Evolutionary conservation across 305 asterid genomes (phyloP).

Genomic region (Plantago coronopus): DNA sequence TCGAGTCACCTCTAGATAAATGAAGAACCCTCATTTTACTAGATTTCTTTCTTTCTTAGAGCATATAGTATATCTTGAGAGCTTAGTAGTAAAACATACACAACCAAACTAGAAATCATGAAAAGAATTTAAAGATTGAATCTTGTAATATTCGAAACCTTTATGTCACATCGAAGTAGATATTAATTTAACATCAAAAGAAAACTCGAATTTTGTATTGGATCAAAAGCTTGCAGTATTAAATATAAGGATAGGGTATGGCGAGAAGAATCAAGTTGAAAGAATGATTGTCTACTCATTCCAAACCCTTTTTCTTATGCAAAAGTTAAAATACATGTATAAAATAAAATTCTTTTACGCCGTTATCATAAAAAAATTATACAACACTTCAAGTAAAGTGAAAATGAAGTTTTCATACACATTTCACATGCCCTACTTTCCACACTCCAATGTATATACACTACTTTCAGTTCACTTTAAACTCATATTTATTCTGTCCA

Average conservation of each 20-base stretch:
- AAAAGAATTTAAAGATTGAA: too few relatives aligned
- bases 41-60: too few relatives aligned
- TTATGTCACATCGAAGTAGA: too few relatives aligned
- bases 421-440: conserved; percentile 35
- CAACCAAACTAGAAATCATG: too few relatives aligned
- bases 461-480: too few relatives aligned
- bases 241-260: neutral
- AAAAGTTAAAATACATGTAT: neutral
- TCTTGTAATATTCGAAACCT: too few relatives aligned
- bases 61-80: too few relatives aligned
- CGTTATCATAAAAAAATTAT: conserved; percentile 35
- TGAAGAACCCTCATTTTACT: too few relatives aligned
- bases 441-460: conserved; percentile 27
- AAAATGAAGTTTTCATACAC: conserved; percentile 39
- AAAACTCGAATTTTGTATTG: neutral
- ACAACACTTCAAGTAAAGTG: conserved; percentile 26
- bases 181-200: neutral
- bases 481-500: too few relatives aligned
- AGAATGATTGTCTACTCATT: conserved; percentile 4
- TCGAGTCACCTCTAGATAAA: too few relatives aligned
- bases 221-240: neutral
- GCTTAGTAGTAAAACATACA: too few relatives aligned
- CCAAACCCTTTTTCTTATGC: neutral
- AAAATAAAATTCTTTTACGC: neutral
- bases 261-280: neutral